Conservation (phyloP, 345 rosid genomes). For the Cardamine chenopodiifolia region DNA sequence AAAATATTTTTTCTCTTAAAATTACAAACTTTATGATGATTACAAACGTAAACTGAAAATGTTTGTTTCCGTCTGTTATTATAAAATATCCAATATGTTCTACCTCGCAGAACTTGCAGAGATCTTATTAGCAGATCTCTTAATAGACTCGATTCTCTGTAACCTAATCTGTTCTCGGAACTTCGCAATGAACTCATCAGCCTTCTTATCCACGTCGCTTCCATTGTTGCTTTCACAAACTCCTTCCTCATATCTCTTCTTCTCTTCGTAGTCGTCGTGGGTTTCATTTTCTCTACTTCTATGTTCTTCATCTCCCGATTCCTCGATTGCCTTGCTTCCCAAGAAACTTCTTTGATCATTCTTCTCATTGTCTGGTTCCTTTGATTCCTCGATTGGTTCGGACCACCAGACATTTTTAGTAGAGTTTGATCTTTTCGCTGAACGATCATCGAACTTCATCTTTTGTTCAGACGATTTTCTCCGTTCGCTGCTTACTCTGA, state of each 20-base stretch:
- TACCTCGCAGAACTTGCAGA: slow-evolving; percentile 33
- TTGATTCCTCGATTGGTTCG: slow-evolving; percentile 38
- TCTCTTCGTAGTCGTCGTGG: slow-evolving; percentile 16
- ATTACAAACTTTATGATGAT: slow-evolving; percentile 22
- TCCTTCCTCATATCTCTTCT: slow-evolving; percentile 38
- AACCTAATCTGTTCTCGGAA: slow-evolving; percentile 98
- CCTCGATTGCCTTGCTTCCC: slow-evolving; percentile 40
- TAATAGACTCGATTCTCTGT: slow-evolving; percentile 88
- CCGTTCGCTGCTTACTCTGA: slow-evolving; percentile 31
- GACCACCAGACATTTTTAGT: slow-evolving; percentile 40
- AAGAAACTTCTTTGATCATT: slow-evolving; percentile 32
- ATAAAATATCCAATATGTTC: background rate
- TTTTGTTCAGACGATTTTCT: slow-evolving; percentile 35
- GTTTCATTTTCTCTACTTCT: slow-evolving; percentile 18
- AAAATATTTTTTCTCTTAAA: background rate
- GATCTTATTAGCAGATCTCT: slow-evolving; percentile 56
- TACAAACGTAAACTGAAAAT: slow-evolving; percentile 1
- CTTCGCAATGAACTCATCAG: slow-evolving; percentile 96
- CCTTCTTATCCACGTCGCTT: slow-evolving; percentile 93
- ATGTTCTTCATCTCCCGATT: slow-evolving; percentile 38
- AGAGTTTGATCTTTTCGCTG: slow-evolving; percentile 41
- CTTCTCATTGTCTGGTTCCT: slow-evolving; percentile 27
- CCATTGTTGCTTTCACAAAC: slow-evolving; percentile 42
- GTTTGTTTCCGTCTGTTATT: background rate
- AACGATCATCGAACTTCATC: slow-evolving; percentile 27